These are phyloP conservation scores for Cucurbita pepo DNA, from an alignment of 306 rosid genomes.

Conservation along the genomic window DNA sequence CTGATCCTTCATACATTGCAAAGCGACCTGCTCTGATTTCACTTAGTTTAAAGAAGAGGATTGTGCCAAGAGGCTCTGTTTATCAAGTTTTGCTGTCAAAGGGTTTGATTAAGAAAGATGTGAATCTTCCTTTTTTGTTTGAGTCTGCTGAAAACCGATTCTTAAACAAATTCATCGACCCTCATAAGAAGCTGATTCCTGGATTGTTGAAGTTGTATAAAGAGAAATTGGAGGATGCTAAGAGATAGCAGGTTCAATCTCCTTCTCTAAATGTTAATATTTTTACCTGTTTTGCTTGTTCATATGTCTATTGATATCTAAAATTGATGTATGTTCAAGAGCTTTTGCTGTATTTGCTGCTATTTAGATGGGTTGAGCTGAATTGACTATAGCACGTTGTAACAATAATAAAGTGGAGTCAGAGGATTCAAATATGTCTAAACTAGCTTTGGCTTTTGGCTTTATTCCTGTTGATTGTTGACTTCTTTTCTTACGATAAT, in stretches of 20 bases:
- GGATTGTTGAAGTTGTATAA: slow-evolving; percentile 15
- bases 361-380: too few species aligned
- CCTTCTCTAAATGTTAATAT: neutral
- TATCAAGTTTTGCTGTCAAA: slow-evolving; percentile 10
- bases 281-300: neutral
- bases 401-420: too few species aligned
- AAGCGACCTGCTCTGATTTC: neutral
- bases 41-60: slow-evolving; percentile 24
- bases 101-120: slow-evolving; percentile 11
- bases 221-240: neutral
- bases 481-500: too few species aligned
- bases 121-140: neutral
- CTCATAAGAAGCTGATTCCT: slow-evolving; percentile 2
- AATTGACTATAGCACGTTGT: too few species aligned
- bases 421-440: too few species aligned
- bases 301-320: too few species aligned
- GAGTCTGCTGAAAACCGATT: neutral
- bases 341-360: too few species aligned
- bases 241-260: neutral
- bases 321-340: too few species aligned
- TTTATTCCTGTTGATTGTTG: too few species aligned
- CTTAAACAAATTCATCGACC: slow-evolving; percentile 8
- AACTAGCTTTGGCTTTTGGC: too few species aligned
- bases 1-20: slow-evolving; percentile 3
- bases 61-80: slow-evolving; percentile 28